Evolutionary conservation across 2,329 filamentous ascomycete genomes (phyloP).

Genomic region (Thelonectria discophora): DNA sequence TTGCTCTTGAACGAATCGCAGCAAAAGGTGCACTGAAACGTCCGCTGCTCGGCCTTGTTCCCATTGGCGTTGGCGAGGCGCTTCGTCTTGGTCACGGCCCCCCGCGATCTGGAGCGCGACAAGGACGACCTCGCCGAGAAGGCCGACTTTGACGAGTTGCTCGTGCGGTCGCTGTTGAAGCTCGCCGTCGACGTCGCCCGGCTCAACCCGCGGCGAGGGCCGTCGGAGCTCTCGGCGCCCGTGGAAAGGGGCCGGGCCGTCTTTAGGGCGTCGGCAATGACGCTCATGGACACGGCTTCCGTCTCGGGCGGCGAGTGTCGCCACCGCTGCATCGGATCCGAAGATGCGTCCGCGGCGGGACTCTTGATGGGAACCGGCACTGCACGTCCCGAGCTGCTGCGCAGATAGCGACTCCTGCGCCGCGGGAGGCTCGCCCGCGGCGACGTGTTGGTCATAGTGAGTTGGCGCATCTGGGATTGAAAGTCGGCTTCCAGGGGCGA

Average conservation of each 20-base stretch:
- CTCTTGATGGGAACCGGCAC: neutral
- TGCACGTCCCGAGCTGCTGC: neutral
- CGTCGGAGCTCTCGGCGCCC: neutral
- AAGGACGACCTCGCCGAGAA: neutral
- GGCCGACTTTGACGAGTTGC: neutral
- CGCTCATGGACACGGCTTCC: neutral
- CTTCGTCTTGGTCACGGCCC: neutral
- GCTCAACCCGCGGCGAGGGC: neutral
- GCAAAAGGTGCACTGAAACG: slow-evolving; percentile 37
- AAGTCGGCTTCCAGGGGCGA: neutral
- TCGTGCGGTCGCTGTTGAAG: neutral
- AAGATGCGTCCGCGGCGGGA: neutral
- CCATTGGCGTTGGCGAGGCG: neutral
- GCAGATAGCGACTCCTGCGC: neutral
- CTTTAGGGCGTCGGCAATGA: neutral
- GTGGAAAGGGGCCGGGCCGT: neutral
- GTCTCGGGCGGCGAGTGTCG: neutral
- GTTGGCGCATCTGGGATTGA: neutral
- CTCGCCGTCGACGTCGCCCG: neutral
- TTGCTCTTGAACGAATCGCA: slow-evolving; percentile 40
- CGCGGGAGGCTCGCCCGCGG: neutral
- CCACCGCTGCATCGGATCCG: neutral
- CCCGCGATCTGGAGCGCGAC: neutral
- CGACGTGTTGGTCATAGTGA: neutral
- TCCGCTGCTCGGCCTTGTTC: neutral